phyloP scores from a whole-genome alignment of 352 stramenopile genomes.

The Phytophthora rubi region DNA sequence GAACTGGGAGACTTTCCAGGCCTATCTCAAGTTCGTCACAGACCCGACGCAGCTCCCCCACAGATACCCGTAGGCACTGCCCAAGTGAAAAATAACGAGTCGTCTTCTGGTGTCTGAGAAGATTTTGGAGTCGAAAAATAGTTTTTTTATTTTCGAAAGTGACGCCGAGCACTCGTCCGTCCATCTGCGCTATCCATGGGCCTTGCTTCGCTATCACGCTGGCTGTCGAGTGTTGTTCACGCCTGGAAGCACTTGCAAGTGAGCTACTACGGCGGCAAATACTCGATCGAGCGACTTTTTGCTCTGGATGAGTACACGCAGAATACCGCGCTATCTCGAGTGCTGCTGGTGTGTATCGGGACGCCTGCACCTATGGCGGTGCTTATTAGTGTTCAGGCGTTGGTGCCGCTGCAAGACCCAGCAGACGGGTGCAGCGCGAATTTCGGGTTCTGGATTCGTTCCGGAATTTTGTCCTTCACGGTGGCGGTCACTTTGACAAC shows the following conservation, averaged over 20 bases:
- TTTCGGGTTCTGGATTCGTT: constrained; percentile 21
- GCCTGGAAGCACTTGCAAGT: constrained; percentile 20
- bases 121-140: not conserved
- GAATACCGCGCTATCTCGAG: constrained; percentile 8
- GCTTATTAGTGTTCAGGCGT: constrained; percentile 10
- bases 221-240: constrained; percentile 7
- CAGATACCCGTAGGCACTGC: too few species aligned
- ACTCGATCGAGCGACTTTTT: constrained; percentile 24
- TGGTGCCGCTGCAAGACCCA: constrained; percentile 18
- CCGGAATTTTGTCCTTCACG: constrained; percentile 11
- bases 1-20: constrained; percentile 12
- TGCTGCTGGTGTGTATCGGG: constrained; percentile 15
- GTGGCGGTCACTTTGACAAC: constrained; percentile 12
- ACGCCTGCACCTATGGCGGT: constrained; percentile 13
- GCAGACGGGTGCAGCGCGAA: constrained; percentile 8
- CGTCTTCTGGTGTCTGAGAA: too few species aligned
- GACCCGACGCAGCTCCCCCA: not conserved
- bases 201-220: constrained; percentile 1
- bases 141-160: not conserved
- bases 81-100: not conserved
- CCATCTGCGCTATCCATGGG: not conserved
- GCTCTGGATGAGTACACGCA: constrained; percentile 18
- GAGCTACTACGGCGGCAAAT: constrained; percentile 24
- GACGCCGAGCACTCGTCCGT: not conserved
- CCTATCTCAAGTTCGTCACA: constrained; percentile 12